Conservation (phyloP, 2,329 filamentous ascomycete genomes). For the Fusarium nodosum region DNA sequence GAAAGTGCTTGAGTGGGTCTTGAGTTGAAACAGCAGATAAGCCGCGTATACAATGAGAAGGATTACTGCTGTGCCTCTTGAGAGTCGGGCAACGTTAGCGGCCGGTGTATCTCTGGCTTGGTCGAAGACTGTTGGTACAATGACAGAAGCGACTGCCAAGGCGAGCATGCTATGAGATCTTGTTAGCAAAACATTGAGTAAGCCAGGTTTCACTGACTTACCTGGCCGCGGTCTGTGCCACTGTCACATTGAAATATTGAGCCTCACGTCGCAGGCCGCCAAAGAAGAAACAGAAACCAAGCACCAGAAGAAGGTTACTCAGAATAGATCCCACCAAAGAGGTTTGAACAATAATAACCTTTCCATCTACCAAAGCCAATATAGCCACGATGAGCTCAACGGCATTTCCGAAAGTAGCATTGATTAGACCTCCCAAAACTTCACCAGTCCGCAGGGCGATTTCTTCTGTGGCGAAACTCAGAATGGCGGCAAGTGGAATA, state of each 20-base stretch:
- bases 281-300: constrained; percentile 94
- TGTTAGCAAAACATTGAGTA: constrained; percentile 1
- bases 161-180: constrained; percentile 69
- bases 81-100: constrained; percentile 71
- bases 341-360: constrained; percentile 90
- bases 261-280: constrained; percentile 83
- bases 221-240: constrained; percentile 89
- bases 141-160: constrained; percentile 82
- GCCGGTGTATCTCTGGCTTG: constrained; percentile 59
- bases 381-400: constrained; percentile 91
- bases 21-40: constrained; percentile 92
- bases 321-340: constrained; percentile 93
- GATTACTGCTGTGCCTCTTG: constrained; percentile 82
- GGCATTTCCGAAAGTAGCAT: constrained; percentile 93
- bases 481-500: constrained; percentile 86
- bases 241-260: constrained; percentile 92
- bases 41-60: constrained; percentile 85
- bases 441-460: constrained; percentile 86
- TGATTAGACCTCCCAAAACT: constrained; percentile 87
- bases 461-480: constrained; percentile 92
- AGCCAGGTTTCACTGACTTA: neutral
- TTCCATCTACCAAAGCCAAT: constrained; percentile 79
- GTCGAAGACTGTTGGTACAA: constrained; percentile 91
- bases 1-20: constrained; percentile 85
- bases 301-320: constrained; percentile 87